Evolutionary conservation across 2,329 filamentous ascomycete species (phyloP), one percentile per base, ranked within the genome.

Genomic region (Cephalotrichum gorgonifer): DNA sequence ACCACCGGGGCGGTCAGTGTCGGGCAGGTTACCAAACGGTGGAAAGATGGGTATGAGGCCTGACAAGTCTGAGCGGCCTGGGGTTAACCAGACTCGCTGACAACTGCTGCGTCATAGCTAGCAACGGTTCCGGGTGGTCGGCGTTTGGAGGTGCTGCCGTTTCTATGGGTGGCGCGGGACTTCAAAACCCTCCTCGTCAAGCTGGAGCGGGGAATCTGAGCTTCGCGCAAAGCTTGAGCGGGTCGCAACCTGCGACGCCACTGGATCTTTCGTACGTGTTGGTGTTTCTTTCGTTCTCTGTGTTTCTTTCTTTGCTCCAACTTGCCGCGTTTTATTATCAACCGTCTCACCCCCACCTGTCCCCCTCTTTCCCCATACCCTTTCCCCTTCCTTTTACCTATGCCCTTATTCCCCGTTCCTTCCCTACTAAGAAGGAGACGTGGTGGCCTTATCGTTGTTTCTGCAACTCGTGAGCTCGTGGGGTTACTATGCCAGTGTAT

Each of bases 141-240:
- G 28, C 49, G 12, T 83, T 83, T 65, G 76, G 78, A 53, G 74
- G 73, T 50, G 76, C 72, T 50, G 76, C 72, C 56, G 71, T 81
- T 58, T 78, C 79, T 25, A 81, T 84, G 75, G 74, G 77, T 51
- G 67, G 68, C 57, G 72, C 71, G 58, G 69, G 70, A 41, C 68
- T 80, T 50, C 76, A 72, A 58, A 78, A 71, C 54, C 68, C 72
- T 45, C 63, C 69, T 49, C 70, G 76, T 59, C 73, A 79, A 66
- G 64, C 79, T 58, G 72, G 74, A 53, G 45, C 51, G 11, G 71
- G 78, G 57, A 80, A 75, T 62, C 68, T 80, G 51, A 84, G 79
- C 63, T 84, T 84, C 64, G 79, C 80, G 44, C 80, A 84, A 62
- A 83, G 78, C 60, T 67, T 84, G 58, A 75, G 74, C 58, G 77